These are phyloP conservation scores for Adansonia gregorii DNA, from an alignment of 441 rosid species.

Conservation along the genomic window DNA sequence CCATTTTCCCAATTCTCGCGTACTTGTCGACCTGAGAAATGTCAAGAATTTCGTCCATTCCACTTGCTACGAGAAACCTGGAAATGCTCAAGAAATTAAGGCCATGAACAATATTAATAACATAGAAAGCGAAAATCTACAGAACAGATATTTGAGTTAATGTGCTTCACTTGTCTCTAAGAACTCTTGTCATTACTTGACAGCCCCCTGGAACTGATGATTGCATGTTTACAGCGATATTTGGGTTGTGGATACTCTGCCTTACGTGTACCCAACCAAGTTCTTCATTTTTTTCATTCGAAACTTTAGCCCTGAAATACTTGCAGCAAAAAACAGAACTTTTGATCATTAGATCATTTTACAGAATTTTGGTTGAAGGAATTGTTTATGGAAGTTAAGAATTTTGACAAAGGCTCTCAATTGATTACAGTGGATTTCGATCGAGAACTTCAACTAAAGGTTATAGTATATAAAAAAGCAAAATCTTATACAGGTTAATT, in stretches of 20 bases:
- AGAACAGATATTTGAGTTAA: background rate
- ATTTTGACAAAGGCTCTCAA: background rate
- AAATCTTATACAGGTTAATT: background rate
- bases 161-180: constrained; percentile 53
- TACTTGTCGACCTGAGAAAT: constrained; percentile 56
- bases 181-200: constrained; percentile 49
- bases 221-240: constrained; percentile 80
- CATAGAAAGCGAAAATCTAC: background rate
- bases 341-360: background rate
- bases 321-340: background rate
- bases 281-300: constrained; percentile 55
- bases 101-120: background rate
- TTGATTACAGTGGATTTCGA: background rate
- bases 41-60: constrained; percentile 59
- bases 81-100: constrained; percentile 16
- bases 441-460: background rate
- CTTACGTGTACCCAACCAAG: constrained; percentile 84
- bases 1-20: constrained; percentile 25
- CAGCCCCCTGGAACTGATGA: constrained; percentile 75
- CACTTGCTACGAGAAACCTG: constrained; percentile 70
- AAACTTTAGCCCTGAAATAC: constrained; percentile 63
- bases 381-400: background rate
- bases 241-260: constrained; percentile 92
- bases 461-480: background rate
- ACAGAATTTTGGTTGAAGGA: background rate